phyloP scores from a whole-genome alignment of 306 rosid genomes.

The Albizia julibrissin region DNA sequence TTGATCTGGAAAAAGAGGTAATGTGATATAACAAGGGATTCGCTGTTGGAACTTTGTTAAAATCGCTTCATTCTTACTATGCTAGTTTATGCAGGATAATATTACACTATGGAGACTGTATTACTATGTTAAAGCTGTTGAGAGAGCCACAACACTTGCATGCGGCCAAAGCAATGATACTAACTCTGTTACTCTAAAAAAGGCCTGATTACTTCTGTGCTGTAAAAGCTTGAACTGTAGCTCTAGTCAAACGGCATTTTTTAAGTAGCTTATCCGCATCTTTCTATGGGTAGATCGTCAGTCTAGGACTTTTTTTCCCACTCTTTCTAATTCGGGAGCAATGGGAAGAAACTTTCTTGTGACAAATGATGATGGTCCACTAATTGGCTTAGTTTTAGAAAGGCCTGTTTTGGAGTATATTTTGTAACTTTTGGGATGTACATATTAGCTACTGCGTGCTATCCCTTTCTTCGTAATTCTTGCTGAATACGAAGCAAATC shows the following conservation, averaged over 20 bases:
- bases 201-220: constrained; percentile 21
- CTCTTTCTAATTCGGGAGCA: neutral
- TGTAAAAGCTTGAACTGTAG: neutral
- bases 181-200: too few relatives aligned
- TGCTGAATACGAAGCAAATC: constrained; percentile 13
- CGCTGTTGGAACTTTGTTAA: constrained; percentile 8
- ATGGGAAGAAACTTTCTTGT: neutral
- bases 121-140: constrained; percentile 71
- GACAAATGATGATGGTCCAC: neutral
- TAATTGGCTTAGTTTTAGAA: neutral
- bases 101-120: constrained; percentile 80
- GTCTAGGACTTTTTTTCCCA: neutral
- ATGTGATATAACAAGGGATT: neutral
- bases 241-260: constrained; percentile 18
- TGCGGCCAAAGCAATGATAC: constrained; percentile 1
- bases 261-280: neutral
- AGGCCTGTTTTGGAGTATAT: neutral
- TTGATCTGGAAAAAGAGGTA: constrained; percentile 84
- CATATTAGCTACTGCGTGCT: neutral
- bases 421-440: neutral
- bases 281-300: neutral
- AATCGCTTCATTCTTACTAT: constrained; percentile 25
- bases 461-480: neutral
- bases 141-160: constrained; percentile 65
- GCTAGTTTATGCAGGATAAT: constrained; percentile 57